phyloP scores from a whole-genome alignment of 1,284 basidiomycete species.

The Irpex sp. region DNA sequence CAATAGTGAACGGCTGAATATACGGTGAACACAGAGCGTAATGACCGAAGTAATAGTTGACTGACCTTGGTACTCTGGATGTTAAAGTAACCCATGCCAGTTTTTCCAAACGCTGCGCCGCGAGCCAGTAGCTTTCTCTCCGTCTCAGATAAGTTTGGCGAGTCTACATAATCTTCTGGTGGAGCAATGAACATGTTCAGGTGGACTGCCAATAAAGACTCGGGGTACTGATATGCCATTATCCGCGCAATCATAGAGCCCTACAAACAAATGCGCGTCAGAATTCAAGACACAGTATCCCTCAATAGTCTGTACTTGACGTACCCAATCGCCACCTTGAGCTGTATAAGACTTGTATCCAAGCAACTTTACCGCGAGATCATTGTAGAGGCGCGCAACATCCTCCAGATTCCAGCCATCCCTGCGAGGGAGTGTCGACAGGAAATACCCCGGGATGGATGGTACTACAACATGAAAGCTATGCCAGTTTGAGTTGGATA shows the following conservation, averaged over 20 bases:
- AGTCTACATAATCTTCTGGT: not conserved
- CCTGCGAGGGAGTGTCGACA: slow-evolving; percentile 21
- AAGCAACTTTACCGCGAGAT: slow-evolving; percentile 22
- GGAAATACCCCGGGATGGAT: slow-evolving; percentile 25
- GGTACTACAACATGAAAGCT: slow-evolving; percentile 25
- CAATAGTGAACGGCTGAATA: slow-evolving; percentile 21
- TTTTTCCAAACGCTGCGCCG: not conserved
- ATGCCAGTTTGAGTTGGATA: not conserved
- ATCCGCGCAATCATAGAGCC: not conserved
- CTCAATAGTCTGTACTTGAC: not conserved
- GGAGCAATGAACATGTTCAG: not conserved
- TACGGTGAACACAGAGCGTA: no score
- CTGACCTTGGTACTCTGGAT: slow-evolving; percentile 11
- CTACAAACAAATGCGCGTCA: not conserved
- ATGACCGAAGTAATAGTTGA: not conserved
- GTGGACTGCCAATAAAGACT: not conserved
- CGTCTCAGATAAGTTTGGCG: not conserved
- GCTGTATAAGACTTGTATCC: slow-evolving; percentile 21
- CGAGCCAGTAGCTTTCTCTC: slow-evolving; percentile 8
- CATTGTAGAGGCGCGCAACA: slow-evolving; percentile 22
- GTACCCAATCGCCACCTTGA: slow-evolving; percentile 20
- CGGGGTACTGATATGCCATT: not conserved
- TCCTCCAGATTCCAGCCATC: slow-evolving; percentile 21
- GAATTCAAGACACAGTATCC: no score
- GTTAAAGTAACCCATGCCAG: slow-evolving; percentile 5